These are phyloP conservation scores for Corynespora cassiicola DNA, from an alignment of 2,329 filamentous ascomycete genomes.

Conservation along the genomic window DNA sequence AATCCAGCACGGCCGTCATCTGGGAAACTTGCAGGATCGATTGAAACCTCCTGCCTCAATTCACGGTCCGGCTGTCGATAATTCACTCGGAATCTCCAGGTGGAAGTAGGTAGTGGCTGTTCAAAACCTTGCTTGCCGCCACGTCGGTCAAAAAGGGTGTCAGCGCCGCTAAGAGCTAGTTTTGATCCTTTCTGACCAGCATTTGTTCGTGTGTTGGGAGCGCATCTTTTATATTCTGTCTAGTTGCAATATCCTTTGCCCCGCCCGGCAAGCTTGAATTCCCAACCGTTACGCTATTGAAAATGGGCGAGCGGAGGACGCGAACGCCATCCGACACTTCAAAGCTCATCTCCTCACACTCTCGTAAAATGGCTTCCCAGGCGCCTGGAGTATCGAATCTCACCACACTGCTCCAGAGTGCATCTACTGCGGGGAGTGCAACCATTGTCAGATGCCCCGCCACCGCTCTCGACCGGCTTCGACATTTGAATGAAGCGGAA, in stretches of 20 bases:
- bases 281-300: too few relatives aligned
- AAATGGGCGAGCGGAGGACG: constrained; percentile 33
- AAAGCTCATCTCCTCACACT: constrained; percentile 13
- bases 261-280: not conserved
- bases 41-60: constrained; percentile 13
- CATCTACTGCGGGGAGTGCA: constrained; percentile 22
- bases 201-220: too few relatives aligned
- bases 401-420: constrained; percentile 19
- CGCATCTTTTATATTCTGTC: too few relatives aligned
- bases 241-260: too few relatives aligned
- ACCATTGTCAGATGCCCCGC: constrained; percentile 33
- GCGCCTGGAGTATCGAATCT: constrained; percentile 20
- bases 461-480: constrained; percentile 31
- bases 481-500: constrained; percentile 45
- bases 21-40: constrained; percentile 19
- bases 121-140: constrained; percentile 9
- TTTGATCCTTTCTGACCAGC: not conserved
- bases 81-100: constrained; percentile 4
- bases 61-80: constrained; percentile 12
- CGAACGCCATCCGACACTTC: constrained; percentile 18
- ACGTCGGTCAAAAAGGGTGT: constrained; percentile 11
- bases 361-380: constrained; percentile 22
- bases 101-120: constrained; percentile 10
- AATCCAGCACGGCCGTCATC: constrained; percentile 18
- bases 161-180: constrained; percentile 5